A percentile compares a stretch with the other conserved stretches of the same genome.
Evolutionary conservation across 768 basidiomycete genomes (phyloP).

Genomic region (Amanita pallidorosea): DNA sequence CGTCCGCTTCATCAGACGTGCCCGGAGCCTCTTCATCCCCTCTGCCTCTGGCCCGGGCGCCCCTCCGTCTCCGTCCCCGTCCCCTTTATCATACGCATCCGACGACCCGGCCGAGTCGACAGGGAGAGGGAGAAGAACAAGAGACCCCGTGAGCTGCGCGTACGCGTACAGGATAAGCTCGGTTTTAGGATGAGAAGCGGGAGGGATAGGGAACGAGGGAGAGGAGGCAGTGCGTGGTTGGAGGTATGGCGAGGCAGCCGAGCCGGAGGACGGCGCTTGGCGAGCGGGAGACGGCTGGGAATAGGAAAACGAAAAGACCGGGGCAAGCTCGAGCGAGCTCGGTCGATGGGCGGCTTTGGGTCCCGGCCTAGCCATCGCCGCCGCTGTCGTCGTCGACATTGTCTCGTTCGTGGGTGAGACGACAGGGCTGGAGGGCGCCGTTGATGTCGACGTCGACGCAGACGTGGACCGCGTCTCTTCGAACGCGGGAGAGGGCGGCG

Average conservation of each 20-base stretch:
- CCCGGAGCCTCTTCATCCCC: constrained; percentile 35
- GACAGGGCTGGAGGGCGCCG: background rate
- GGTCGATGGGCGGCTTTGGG: background rate
- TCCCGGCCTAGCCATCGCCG: no score
- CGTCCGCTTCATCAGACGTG: constrained; percentile 35
- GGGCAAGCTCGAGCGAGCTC: background rate
- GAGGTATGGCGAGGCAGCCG: constrained; percentile 15
- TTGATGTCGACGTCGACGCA: background rate
- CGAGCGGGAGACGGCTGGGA: background rate
- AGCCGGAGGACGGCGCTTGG: background rate
- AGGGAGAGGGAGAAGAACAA: constrained; percentile 40
- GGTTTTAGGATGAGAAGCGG: constrained; percentile 23
- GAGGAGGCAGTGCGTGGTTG: constrained; percentile 19
- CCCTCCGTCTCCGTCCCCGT: no score
- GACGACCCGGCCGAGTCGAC: background rate
- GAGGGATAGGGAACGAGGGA: constrained; percentile 17
- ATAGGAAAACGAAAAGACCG: background rate
- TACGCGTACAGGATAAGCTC: constrained; percentile 81
- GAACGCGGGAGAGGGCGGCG: background rate
- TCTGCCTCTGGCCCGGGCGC: constrained; percentile 20
- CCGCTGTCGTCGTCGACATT: background rate
- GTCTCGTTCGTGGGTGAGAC: background rate
- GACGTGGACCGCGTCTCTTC: background rate
- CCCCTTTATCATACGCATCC: no score
- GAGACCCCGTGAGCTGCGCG: constrained; percentile 64